Conservation (phyloP, 768 basidiomycete species). For the Cystobasidiopsis lactophilus region DNA sequence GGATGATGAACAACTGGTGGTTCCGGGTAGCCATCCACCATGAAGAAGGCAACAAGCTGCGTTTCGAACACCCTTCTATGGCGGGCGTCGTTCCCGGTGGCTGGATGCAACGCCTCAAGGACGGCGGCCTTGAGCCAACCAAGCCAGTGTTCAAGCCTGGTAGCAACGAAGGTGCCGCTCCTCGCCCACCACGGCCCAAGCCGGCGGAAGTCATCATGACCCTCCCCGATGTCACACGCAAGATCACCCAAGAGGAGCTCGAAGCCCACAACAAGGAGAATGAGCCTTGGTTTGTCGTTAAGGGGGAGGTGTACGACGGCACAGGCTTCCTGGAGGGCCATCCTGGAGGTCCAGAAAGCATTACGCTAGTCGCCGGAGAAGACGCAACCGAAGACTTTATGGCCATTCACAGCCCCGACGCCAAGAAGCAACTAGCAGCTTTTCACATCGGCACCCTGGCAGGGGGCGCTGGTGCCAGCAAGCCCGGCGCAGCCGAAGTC, state of each 20-base stretch:
- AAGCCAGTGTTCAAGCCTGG: slow-evolving; percentile 29
- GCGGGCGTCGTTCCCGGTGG: slow-evolving; percentile 32
- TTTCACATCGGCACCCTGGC: slow-evolving; percentile 35
- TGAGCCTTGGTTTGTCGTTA: slow-evolving; percentile 64
- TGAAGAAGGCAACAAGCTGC: slow-evolving; percentile 19
- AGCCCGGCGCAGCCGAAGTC: background rate
- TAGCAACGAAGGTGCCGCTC: background rate
- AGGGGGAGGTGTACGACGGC: slow-evolving; percentile 61
- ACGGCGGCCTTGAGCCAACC: slow-evolving; percentile 29
- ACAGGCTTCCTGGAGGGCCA: slow-evolving; percentile 50
- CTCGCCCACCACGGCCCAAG: background rate
- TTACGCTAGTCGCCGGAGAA: slow-evolving; percentile 33
- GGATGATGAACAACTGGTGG: slow-evolving; percentile 44
- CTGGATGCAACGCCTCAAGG: slow-evolving; percentile 43
- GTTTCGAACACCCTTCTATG: slow-evolving; percentile 40
- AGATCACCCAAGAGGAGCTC: slow-evolving; percentile 29
- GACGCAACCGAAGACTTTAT: slow-evolving; percentile 45
- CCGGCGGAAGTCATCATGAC: slow-evolving; percentile 28
- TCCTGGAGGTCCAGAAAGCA: slow-evolving; percentile 28
- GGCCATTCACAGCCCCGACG: slow-evolving; percentile 39
- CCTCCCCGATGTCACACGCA: slow-evolving; percentile 29
- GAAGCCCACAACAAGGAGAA: slow-evolving; percentile 31
- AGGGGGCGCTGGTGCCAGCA: background rate
- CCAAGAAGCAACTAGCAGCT: slow-evolving; percentile 30
- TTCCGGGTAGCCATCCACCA: slow-evolving; percentile 34